Base-by-base conservation (phyloP, 192 early-diverging fungal species). In the Gonapodya prolifera region DNA sequence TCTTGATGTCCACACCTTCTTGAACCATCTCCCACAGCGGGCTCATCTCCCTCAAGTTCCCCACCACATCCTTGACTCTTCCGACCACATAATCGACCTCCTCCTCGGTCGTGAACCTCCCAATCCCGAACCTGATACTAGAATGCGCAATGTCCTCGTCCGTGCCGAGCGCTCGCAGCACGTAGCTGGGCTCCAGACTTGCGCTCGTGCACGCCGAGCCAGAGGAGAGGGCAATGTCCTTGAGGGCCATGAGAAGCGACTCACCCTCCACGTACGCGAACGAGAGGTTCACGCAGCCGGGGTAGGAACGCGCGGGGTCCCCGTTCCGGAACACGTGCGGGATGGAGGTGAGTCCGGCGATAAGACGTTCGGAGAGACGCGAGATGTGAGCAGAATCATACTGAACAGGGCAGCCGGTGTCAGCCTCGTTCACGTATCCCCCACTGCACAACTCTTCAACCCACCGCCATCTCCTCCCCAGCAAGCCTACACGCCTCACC, bases 1-100 rank as follows among this genome's bases (percentile, higher is more conserved):
- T 86, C 86, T 95, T 95, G 78, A 96, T 80, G 80, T 96, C 95
- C 78, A 96, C 93, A 1, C 95, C 95, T 73, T 96, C 95, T 81
- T 94, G 94, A 75, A 90, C 91, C 96, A 98, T 98, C 83, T 98
- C 97, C 95, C 95, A 98, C 69, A 98, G 86, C 23, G 97, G 97
- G 77, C 91, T 93, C 95, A 98, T 96, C 75, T 98, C 97, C 69
- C 97, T 84, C 79, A 98, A 81, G 76, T 90, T 89, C 74, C 89
- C 89, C 2, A 98, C 97, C 77, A 95, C 92, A 2, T 85, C 83
- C 30, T 89, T 86, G 2, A 98, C 95, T 35, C 89, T 87, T 2
- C 91, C 81, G 17, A 96, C 84, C 2, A 95, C 94, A 83, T 92
- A 93, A 80, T 98, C 97, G 32, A 98, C 89, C 82, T 98, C 97